These are phyloP conservation scores for Murraya paniculata DNA, from an alignment of 345 rosid genomes.

Conservation along the genomic window DNA sequence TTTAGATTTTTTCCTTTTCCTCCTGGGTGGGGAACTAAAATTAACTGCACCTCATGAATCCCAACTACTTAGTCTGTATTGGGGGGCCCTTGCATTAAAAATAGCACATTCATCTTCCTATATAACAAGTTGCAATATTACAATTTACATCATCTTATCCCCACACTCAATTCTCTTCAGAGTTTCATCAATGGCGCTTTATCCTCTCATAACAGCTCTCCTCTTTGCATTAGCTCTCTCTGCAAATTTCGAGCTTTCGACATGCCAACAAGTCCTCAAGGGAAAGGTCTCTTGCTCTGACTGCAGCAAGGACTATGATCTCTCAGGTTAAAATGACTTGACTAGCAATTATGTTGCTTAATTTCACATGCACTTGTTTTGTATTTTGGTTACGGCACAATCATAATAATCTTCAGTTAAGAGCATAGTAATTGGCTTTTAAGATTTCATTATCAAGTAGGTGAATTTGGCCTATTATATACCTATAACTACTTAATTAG, in stretches of 20 bases:
- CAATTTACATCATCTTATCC: background rate
- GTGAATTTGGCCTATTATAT: background rate
- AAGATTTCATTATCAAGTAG: background rate
- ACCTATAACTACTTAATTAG: too few relatives aligned
- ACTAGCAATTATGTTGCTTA: background rate
- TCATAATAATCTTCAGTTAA: too few relatives aligned
- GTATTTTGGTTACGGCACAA: too few relatives aligned
- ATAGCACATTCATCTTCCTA: background rate
- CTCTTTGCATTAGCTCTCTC: constrained; percentile 37
- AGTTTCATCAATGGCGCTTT: constrained; percentile 41
- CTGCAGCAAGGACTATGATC: constrained; percentile 44
- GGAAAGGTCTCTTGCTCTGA: constrained; percentile 67
- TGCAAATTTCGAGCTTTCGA: constrained; percentile 33
- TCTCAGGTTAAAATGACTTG: constrained; percentile 47
- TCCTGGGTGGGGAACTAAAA: background rate
- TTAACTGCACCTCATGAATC: background rate
- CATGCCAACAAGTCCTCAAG: constrained; percentile 30
- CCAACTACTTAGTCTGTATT: constrained; percentile 32
- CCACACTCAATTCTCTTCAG: constrained; percentile 7
- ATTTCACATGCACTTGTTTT: background rate
- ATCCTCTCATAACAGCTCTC: constrained; percentile 15
- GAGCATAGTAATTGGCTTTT: background rate
- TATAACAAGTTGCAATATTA: constrained; percentile 20
- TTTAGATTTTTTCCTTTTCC: too few relatives aligned
- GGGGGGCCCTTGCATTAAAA: constrained; percentile 35